Conservation (phyloP, 192 early-diverging fungal species). For the Mortierella antarctica region DNA sequence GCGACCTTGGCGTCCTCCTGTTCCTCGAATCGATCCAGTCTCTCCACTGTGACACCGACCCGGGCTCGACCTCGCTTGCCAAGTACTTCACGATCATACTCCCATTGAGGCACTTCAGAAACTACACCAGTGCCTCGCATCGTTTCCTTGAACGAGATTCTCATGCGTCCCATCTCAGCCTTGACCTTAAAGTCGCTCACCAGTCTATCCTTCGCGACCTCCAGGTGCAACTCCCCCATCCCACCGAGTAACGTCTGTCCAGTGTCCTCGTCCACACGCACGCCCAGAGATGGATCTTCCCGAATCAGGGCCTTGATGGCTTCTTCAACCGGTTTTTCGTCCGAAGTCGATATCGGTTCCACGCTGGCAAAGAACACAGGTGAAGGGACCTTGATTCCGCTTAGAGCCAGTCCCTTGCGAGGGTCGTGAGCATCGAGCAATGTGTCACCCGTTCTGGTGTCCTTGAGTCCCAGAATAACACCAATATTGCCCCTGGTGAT, state of each 20-base stretch:
- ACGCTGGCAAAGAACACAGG: constrained; percentile 88
- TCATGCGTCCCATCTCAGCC: constrained; percentile 85
- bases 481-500: constrained; percentile 87
- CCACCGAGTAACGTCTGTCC: constrained; percentile 90
- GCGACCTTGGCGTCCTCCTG: constrained; percentile 8
- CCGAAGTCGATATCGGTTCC: constrained; percentile 79
- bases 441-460: constrained; percentile 89
- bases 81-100: constrained; percentile 78
- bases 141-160: constrained; percentile 90
- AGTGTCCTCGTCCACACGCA: constrained; percentile 81
- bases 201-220: constrained; percentile 89
- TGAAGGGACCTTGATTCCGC: constrained; percentile 84
- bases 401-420: constrained; percentile 64
- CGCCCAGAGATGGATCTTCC: constrained; percentile 90
- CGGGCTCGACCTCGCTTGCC: constrained; percentile 72
- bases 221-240: constrained; percentile 96
- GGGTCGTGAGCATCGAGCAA: constrained; percentile 70
- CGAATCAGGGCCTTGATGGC: constrained; percentile 79
- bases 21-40: constrained; percentile 54
- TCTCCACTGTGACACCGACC: constrained; percentile 66
- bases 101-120: constrained; percentile 43
- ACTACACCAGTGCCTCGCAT: constrained; percentile 51
- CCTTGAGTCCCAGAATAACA: constrained; percentile 84
- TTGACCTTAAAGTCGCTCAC: constrained; percentile 81
- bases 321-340: constrained; percentile 77